These are phyloP conservation scores for Colletotrichum musicola DNA, from an alignment of 2,329 filamentous ascomycete genomes.

Conservation along the genomic window DNA sequence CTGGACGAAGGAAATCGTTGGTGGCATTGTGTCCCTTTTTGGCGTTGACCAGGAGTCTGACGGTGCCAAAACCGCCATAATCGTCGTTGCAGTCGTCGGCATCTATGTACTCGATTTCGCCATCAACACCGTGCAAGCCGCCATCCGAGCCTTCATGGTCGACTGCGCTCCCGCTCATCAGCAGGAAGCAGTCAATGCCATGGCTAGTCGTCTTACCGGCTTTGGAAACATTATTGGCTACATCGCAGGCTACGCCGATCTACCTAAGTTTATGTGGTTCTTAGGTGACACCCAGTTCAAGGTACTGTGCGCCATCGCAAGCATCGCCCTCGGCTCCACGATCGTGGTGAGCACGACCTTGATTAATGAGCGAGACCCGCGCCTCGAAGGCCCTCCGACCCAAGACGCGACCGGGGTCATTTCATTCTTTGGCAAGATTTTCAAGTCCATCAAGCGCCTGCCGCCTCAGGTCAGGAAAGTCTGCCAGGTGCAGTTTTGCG, in stretches of 20 bases:
- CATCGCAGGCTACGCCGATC: conserved; percentile 84
- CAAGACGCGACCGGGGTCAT: conserved; percentile 75
- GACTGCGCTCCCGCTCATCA: conserved; percentile 94
- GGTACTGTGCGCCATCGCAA: conserved; percentile 88
- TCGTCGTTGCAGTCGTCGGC: conserved; percentile 84
- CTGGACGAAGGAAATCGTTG: conserved; percentile 81
- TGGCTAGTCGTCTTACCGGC: conserved; percentile 89
- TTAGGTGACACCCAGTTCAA: conserved; percentile 93
- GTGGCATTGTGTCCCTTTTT: conserved; percentile 76
- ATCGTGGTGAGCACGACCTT: conserved; percentile 76
- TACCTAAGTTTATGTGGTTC: conserved; percentile 81
- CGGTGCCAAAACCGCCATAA: conserved; percentile 74
- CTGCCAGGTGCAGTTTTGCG: conserved; percentile 85
- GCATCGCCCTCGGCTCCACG: conserved; percentile 77
- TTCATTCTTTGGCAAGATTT: conserved; percentile 83
- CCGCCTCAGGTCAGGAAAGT: conserved; percentile 87
- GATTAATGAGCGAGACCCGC: conserved; percentile 85
- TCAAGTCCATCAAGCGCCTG: conserved; percentile 80
- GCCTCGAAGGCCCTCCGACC: conserved; percentile 73
- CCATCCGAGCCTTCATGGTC: conserved; percentile 91
- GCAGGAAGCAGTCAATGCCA: conserved; percentile 93
- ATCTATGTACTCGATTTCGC: conserved; percentile 94
- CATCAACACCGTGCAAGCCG: conserved; percentile 97
- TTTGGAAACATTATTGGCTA: conserved; percentile 93
- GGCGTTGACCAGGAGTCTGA: conserved; percentile 75